Evolutionary conservation across 148 eudicot species (phyloP).

Genomic region (Rhododendron ferrugineum): DNA sequence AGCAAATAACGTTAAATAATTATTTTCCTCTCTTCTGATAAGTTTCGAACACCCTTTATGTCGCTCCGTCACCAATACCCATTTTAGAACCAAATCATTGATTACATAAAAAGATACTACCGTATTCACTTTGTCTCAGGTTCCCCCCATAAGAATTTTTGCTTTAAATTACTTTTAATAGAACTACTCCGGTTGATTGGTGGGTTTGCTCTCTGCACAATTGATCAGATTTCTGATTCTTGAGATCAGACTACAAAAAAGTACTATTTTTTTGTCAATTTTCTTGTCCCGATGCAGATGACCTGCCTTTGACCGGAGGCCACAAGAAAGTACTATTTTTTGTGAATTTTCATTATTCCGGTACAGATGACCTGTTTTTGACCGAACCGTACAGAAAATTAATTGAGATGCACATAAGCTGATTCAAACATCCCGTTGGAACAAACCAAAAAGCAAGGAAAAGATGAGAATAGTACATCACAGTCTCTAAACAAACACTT

Average conservation of each 20-base stretch:
- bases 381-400: rapidly evolving
- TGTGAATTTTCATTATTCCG: too few species aligned
- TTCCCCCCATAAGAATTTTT: not conserved
- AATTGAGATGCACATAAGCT: rapidly evolving
- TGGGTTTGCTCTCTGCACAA: too few species aligned
- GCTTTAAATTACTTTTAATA: not conserved
- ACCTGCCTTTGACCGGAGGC: too few species aligned
- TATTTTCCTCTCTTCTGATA: not conserved
- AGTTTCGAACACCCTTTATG: not conserved
- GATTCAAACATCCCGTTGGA: too few species aligned
- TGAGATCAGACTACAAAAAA: too few species aligned
- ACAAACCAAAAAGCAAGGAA: not conserved
- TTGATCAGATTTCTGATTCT: too few species aligned
- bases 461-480: not conserved
- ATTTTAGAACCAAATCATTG: not conserved
- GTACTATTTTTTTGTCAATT: too few species aligned
- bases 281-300: too few species aligned
- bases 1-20: not conserved
- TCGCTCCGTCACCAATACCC: not conserved
- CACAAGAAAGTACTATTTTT: too few species aligned
- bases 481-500: not conserved
- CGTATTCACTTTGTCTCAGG: not conserved
- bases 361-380: too few species aligned
- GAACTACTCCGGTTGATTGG: too few species aligned
- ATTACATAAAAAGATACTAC: not conserved